These are phyloP conservation scores for Didymella pomorum DNA, from an alignment of 2,329 filamentous ascomycete species.

Conservation along the genomic window DNA sequence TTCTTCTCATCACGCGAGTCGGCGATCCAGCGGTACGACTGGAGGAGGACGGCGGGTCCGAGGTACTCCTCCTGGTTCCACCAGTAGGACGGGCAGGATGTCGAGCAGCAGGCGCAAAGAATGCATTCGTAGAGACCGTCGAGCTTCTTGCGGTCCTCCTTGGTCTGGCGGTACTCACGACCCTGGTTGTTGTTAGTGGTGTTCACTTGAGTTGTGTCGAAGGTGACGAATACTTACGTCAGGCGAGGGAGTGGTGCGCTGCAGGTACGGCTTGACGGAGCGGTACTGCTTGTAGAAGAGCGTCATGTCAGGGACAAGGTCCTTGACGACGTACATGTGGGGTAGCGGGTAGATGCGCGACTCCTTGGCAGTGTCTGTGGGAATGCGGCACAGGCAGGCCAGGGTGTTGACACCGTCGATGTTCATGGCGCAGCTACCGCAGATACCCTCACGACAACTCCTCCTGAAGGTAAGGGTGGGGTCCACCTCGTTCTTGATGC, in stretches of 20 bases:
- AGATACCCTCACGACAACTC: conserved; percentile 97
- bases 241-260: conserved; percentile 82
- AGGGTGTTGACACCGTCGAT: conserved; percentile 98
- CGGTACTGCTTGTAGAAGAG: conserved; percentile 99
- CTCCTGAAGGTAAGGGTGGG: conserved; percentile 95
- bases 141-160: conserved; percentile 93
- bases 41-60: conserved; percentile 92
- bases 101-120: conserved; percentile 98
- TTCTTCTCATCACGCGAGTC: conserved; percentile 94
- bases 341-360: conserved; percentile 97
- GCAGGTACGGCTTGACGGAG: conserved; percentile 98
- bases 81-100: conserved; percentile 99
- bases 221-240: conserved; percentile 69
- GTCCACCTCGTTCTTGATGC: conserved; percentile 99
- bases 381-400: conserved; percentile 96
- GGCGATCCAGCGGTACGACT: conserved; percentile 97
- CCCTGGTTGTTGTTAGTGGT: conserved; percentile 64
- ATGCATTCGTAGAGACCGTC: conserved; percentile 99
- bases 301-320: conserved; percentile 95
- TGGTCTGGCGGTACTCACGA: conserved; percentile 89
- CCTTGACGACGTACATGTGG: conserved; percentile 99
- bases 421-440: conserved; percentile 99
- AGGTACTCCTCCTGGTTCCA: conserved; percentile 99
- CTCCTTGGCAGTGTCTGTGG: conserved; percentile 79
- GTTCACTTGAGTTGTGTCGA: neutral